Evolutionary conservation across 164 flowering plant genomes (phyloP).

Genomic region (Chloranthus sessilifolius): DNA sequence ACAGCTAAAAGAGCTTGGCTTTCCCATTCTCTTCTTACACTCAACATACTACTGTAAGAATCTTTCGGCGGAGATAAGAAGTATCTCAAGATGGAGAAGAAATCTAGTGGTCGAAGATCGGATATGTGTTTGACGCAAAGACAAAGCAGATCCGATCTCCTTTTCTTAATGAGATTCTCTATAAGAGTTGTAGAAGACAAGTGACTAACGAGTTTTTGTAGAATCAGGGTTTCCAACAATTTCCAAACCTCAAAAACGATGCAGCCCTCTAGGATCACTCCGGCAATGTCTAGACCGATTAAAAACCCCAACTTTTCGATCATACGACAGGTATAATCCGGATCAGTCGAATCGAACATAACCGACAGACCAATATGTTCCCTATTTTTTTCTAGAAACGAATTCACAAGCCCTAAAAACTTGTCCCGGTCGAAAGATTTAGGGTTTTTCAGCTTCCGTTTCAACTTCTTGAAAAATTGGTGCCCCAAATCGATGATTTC

Average conservation of each 20-base stretch:
- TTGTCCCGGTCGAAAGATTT: constrained; percentile 25
- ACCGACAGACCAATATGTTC: constrained; percentile 24
- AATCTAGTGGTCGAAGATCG: constrained; percentile 42
- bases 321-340: constrained; percentile 21
- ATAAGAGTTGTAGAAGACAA: constrained; percentile 32
- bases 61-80: constrained; percentile 46
- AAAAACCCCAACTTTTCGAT: constrained; percentile 45
- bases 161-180: constrained; percentile 31
- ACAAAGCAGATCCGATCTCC: constrained; percentile 53
- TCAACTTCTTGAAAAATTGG: constrained; percentile 35
- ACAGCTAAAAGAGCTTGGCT: constrained; percentile 47
- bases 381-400: constrained; percentile 40
- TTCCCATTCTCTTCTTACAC: constrained; percentile 72
- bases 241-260: constrained; percentile 60
- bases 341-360: constrained; percentile 19
- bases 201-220: constrained; percentile 35
- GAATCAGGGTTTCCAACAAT: constrained; percentile 45
- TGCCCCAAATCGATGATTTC: constrained; percentile 30
- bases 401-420: constrained; percentile 33
- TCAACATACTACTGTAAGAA: constrained; percentile 25
- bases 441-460: constrained; percentile 45
- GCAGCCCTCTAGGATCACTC: constrained; percentile 54
- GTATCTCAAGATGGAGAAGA: constrained; percentile 53
- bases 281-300: constrained; percentile 45
- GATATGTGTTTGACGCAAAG: constrained; percentile 44